These are phyloP conservation scores for Telfairia occidentalis DNA, from an alignment of 331 rosid species.

Conservation along the genomic window DNA sequence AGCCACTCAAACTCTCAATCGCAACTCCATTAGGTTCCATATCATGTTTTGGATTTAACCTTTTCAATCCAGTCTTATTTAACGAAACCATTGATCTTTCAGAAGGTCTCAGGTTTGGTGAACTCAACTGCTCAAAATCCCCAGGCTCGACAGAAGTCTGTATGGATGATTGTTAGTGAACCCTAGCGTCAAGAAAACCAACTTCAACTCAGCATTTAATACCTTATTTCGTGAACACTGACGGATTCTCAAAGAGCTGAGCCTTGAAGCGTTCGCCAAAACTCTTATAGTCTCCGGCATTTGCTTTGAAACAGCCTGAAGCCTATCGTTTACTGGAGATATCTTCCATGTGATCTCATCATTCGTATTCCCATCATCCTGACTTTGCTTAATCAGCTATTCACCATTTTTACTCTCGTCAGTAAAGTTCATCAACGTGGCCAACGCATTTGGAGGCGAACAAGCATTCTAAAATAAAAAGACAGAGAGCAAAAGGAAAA, in stretches of 20 bases:
- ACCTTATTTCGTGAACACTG: conserved; percentile 52
- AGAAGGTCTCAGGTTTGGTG: conserved; percentile 28
- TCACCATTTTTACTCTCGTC: conserved; percentile 16
- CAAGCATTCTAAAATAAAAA: background rate
- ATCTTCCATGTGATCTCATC: conserved; percentile 91
- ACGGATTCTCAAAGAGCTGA: conserved; percentile 34
- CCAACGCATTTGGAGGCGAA: background rate
- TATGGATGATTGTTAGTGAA: conserved; percentile 18
- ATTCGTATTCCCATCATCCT: conserved; percentile 48
- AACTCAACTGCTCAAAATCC: conserved; percentile 32
- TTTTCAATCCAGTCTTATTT: conserved; percentile 38
- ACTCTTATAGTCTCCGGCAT: conserved; percentile 53
- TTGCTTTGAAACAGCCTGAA: conserved; percentile 62
- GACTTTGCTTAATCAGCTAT: conserved; percentile 83
- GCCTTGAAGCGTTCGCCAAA: conserved; percentile 67
- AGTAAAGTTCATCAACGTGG: background rate
- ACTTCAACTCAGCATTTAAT: background rate
- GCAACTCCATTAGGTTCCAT: conserved; percentile 18
- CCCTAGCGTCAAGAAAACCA: conserved; percentile 7
- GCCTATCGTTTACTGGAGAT: conserved; percentile 83
- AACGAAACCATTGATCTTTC: conserved; percentile 29
- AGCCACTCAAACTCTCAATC: conserved; percentile 17
- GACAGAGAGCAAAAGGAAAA: background rate
- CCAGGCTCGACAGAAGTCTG: conserved; percentile 39
- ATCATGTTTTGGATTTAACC: conserved; percentile 32